Evolutionary conservation across 306 rosid genomes (phyloP), one percentile per base, ranked within the genome.

Genomic region (Dicorynia guianensis): DNA sequence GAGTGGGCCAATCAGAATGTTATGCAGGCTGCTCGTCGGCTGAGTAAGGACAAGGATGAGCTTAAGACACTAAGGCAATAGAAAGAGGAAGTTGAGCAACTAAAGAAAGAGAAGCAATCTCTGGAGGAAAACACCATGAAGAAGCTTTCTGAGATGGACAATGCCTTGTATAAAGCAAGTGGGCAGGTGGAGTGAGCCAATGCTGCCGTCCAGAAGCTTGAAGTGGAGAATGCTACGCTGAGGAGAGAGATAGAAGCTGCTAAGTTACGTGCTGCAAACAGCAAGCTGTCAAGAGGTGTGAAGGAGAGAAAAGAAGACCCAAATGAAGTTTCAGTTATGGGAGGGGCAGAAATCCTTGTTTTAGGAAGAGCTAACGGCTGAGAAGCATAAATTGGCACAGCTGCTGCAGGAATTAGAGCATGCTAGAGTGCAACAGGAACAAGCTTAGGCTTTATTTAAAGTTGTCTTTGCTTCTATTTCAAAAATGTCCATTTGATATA

Each of bases 1-100:
- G 93, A 93, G 78, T 93, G 97, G 97, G 92, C 87, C 14, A 90
- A 93, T 74, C 96, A 90, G 79, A 93, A 90, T 84, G 96, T 93
- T 43, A 90, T 90, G 97, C 97, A 93, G 84, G 96, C 94, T 79
- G 91, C 97, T 12, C 88, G 94, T 72, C 86, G 96, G 63, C 87
- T 93, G 71, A 54, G 97, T 73, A 93, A 88, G 83, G 97, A 90
- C 79, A 93, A 90, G 77, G 89, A 79, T 18, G 96, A 93, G 69
- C 94, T 93, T 33, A 89, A 87, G 84, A 79, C 86, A 17, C 82
- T 93, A 59, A 88, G 85, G 76, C 89, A 87, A 82, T 96, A 93
- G 81, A 90, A 84, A 80, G 97, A 93, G 76, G 97, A 93, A 63
- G 96, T 90, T 60, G 93, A 93, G 55, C 87, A 90, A 54, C 83